Evolutionary conservation across 2,329 filamentous ascomycete species (phyloP).

Genomic region (Chaetothyriales sp.): DNA sequence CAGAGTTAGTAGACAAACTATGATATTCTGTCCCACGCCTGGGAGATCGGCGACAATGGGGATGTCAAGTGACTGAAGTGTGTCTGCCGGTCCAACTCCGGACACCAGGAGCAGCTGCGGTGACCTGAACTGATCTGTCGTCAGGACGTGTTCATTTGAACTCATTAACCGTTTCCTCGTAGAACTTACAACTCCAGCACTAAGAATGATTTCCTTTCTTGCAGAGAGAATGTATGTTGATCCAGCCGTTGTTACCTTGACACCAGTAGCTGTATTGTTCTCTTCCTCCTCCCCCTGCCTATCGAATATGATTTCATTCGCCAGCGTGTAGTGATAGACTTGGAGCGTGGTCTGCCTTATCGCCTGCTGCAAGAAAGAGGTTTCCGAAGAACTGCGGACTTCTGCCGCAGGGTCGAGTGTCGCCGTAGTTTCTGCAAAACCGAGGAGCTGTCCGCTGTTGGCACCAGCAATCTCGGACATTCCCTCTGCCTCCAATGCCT

Average conservation of each 20-base stretch:
- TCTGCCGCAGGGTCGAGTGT: background rate
- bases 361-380: background rate
- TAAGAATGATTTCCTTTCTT: slow-evolving; percentile 31
- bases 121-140: slow-evolving; percentile 28
- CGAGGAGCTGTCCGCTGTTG: background rate
- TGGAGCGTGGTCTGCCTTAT: slow-evolving; percentile 3
- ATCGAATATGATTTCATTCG: slow-evolving; percentile 13
- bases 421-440: background rate
- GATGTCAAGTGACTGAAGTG: slow-evolving; percentile 30
- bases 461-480: background rate
- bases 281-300: slow-evolving; percentile 4
- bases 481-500: background rate
- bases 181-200: slow-evolving; percentile 30
- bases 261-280: slow-evolving; percentile 15
- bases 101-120: slow-evolving; percentile 46
- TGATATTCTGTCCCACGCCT: slow-evolving; percentile 36
- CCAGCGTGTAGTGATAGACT: slow-evolving; percentile 18
- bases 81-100: slow-evolving; percentile 37
- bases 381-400: background rate
- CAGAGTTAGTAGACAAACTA: no score
- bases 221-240: slow-evolving; percentile 19
- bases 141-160: background rate
- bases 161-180: background rate
- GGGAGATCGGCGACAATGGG: slow-evolving; percentile 28
- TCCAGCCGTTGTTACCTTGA: slow-evolving; percentile 19